Evolutionary conservation across 1,284 basidiomycete species (phyloP), one percentile per base, ranked within the genome.

Genomic region (Sporisorium scitamineum): DNA sequence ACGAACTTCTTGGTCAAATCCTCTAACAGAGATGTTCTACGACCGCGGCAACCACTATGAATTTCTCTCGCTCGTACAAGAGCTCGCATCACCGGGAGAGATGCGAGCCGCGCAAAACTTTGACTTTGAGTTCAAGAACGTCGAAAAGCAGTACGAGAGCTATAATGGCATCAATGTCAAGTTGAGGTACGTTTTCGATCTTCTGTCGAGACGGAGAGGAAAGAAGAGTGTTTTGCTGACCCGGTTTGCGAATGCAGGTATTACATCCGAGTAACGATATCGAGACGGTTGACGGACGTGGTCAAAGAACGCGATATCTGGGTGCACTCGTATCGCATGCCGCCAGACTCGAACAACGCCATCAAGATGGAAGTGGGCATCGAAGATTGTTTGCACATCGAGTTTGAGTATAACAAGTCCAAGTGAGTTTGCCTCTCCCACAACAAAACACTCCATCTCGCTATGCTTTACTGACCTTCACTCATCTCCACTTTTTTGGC

Each of bases 361-460:
- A 97, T 98, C 88, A 98, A 97, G 89, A 99, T 99, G 97, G 96
- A 99, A 86, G 97, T 99, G 39, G 96, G 96, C 18, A 98, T 99
- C 72, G 96, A 98, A 85, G 96, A 99, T 85, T 98, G 96, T 86
- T 87, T 98, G 79, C 96, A 99, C 86, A 99, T 99, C 83, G 96
- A 99, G 86, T 98, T 99, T 81, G 96, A 99, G 87, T 98, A 99
- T 88, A 98, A 99, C 89, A 98, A 98, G 86, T 97, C 95, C 66
- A 98, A 98, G 80, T 81, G 55, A 63, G 77, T 67, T 8, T 18
- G 0, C 8, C 16, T 27, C 20, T 18, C 22, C 16, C 32, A 4
- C 37, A 18, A 39, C 37, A 39, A 14, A 39, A 4, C 44, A 27
- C 27, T 24, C 53, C 6, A 8, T 22, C 26, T 14, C n/a, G 4